phyloP scores from a whole-genome alignment of 2,329 filamentous ascomycete genomes.

The Anisogramma anomala region DNA sequence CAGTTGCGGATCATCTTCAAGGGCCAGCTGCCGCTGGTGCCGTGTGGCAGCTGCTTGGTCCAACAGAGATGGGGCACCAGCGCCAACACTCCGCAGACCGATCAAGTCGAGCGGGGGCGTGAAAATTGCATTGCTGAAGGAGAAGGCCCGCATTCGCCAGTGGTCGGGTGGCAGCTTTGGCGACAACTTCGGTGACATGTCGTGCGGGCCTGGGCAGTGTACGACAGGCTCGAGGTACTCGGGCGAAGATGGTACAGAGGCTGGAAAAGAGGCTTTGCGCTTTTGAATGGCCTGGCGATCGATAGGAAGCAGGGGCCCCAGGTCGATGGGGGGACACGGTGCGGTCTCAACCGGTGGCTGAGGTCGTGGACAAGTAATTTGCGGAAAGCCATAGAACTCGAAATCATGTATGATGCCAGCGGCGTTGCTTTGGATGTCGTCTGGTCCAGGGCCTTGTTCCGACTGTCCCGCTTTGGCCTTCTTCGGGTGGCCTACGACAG shows the following conservation, averaged over 20 bases:
- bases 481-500: background rate
- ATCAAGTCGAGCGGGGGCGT: conserved; percentile 10
- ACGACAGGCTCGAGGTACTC: conserved; percentile 9
- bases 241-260: background rate
- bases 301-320: background rate
- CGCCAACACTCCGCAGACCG: background rate
- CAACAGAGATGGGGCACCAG: background rate
- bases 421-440: background rate
- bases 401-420: background rate
- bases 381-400: background rate
- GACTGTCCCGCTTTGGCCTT: conserved; percentile 1
- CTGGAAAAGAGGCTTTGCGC: background rate
- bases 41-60: background rate
- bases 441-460: background rate
- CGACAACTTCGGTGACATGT: conserved; percentile 10
- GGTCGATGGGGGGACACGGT: background rate
- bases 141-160: conserved; percentile 8
- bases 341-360: background rate
- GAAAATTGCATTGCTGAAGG: background rate
- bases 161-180: conserved; percentile 9
- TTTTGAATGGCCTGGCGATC: background rate
- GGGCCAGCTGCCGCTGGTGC: background rate
- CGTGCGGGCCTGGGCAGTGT: conserved; percentile 6
- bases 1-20: conserved; percentile 3
- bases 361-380: background rate